Evolutionary conservation across 371 early-diverging fungal species (phyloP).

Genomic region (Mucor mucedo): DNA sequence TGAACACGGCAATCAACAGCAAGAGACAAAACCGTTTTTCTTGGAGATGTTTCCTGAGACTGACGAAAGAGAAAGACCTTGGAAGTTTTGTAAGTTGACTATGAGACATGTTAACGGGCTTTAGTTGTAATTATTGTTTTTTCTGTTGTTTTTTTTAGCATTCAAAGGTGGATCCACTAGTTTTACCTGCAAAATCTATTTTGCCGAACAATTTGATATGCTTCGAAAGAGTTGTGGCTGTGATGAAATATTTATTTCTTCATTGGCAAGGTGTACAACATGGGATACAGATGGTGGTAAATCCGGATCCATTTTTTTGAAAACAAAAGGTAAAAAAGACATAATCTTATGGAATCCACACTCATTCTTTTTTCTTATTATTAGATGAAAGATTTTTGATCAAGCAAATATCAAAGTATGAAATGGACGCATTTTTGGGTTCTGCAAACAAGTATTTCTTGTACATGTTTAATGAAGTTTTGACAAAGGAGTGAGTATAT

Average conservation of each 20-base stretch:
- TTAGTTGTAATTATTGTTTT: background rate
- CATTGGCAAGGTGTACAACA: constrained; percentile 81
- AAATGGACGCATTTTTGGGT: constrained; percentile 87
- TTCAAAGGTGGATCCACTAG: constrained; percentile 79
- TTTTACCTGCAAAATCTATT: constrained; percentile 88
- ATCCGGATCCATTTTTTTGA: constrained; percentile 87
- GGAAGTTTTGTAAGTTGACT: constrained; percentile 27
- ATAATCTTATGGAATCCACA: background rate
- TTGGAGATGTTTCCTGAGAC: constrained; percentile 35
- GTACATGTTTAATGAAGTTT: constrained; percentile 85
- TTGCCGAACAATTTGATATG: constrained; percentile 92
- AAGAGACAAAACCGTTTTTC: constrained; percentile 21
- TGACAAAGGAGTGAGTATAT: constrained; percentile 62
- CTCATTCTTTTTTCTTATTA: background rate
- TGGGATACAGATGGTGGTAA: constrained; percentile 92
- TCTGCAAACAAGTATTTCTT: constrained; percentile 94
- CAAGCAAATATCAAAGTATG: constrained; percentile 87
- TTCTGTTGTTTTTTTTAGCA: constrained; percentile 23
- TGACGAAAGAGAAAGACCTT: constrained; percentile 33
- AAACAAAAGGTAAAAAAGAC: constrained; percentile 64
- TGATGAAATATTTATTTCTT: constrained; percentile 83
- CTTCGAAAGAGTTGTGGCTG: constrained; percentile 84
- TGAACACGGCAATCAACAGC: background rate
- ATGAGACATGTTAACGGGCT: background rate
- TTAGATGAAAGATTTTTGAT: constrained; percentile 89